These are phyloP conservation scores for Mrakiaceae sp. DNA, from an alignment of 1,284 basidiomycete species.

Conservation along the genomic window DNA sequence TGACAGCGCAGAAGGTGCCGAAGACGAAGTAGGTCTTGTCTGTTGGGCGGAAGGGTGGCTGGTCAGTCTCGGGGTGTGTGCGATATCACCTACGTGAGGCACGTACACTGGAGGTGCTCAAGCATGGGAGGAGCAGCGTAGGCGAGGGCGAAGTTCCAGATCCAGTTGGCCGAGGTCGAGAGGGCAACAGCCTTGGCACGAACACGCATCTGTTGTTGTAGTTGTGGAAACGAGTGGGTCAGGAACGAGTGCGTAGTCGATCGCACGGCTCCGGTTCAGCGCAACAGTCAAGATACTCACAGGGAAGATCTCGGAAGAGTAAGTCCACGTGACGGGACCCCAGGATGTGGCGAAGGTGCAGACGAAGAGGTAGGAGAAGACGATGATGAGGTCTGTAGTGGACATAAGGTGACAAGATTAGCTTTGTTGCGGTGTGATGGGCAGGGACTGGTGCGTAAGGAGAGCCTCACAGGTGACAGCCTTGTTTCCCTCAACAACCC, in stretches of 20 bases:
- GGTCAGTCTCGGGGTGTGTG: background rate
- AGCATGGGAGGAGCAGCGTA: slow-evolving; percentile 16
- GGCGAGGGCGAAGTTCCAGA: slow-evolving; percentile 21
- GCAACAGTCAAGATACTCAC: slow-evolving; percentile 27
- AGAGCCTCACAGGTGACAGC: too few relatives aligned
- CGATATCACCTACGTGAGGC: too few relatives aligned
- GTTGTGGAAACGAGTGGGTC: background rate
- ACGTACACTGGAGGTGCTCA: background rate
- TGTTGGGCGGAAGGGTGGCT: slow-evolving; percentile 3
- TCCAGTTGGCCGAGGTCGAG: slow-evolving; percentile 52
- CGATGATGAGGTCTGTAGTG: slow-evolving; percentile 57
- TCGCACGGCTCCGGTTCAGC: too few relatives aligned
- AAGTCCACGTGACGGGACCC: slow-evolving; percentile 57
- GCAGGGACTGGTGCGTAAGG: too few relatives aligned
- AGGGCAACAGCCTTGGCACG: slow-evolving; percentile 61
- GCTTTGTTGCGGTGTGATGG: too few relatives aligned
- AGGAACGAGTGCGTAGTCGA: too few relatives aligned
- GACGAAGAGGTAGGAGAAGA: slow-evolving; percentile 62
- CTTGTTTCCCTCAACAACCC: slow-evolving; percentile 50
- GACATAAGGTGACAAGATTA: slow-evolving; percentile 14
- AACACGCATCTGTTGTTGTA: slow-evolving; percentile 32
- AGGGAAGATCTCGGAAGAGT: slow-evolving; percentile 50
- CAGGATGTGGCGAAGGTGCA: slow-evolving; percentile 47
- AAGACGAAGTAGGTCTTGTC: slow-evolving; percentile 56
- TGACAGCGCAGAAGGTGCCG: slow-evolving; percentile 46